Percentiles rank a stretch among this genome's conserved stretches.
These are phyloP conservation scores for Cryptococcus maquisensis DNA, from an alignment of 1,284 basidiomycete genomes.

Conservation along the genomic window DNA sequence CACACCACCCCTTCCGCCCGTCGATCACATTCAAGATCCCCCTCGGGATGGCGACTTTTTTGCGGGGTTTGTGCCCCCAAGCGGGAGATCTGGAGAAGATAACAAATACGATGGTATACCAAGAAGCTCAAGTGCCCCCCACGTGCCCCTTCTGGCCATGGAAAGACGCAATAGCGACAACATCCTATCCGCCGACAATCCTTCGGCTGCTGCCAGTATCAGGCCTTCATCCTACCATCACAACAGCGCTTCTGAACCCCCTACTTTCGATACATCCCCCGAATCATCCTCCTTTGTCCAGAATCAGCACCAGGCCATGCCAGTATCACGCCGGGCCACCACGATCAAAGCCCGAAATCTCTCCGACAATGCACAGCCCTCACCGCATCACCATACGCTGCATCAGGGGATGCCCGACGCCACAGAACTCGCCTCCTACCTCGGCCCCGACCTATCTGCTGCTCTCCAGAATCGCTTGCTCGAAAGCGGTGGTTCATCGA, in stretches of 20 bases:
- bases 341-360: no score
- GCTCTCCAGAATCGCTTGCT: background rate
- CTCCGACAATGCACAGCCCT: no score
- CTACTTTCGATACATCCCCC: no score
- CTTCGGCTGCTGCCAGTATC: background rate
- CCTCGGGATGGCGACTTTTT: slow-evolving; percentile 12
- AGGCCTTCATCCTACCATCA: background rate
- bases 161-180: slow-evolving; percentile 9
- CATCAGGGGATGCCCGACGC: background rate
- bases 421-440: background rate
- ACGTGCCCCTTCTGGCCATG: slow-evolving; percentile 4
- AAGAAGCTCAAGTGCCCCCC: slow-evolving; percentile 11
- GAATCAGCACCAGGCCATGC: background rate
- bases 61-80: background rate
- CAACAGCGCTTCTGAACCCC: no score
- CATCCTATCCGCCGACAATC: background rate
- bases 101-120: background rate
- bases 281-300: background rate
- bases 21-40: slow-evolving; percentile 6
- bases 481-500: background rate
- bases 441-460: background rate
- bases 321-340: background rate
- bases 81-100: background rate
- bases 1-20: slow-evolving; percentile 10
- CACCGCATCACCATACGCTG: no score